Percentiles rank a stretch among this genome's conserved stretches.
phyloP scores from a whole-genome alignment of 1,139 yeast genomes.

The Kazachstania sp. region DNA sequence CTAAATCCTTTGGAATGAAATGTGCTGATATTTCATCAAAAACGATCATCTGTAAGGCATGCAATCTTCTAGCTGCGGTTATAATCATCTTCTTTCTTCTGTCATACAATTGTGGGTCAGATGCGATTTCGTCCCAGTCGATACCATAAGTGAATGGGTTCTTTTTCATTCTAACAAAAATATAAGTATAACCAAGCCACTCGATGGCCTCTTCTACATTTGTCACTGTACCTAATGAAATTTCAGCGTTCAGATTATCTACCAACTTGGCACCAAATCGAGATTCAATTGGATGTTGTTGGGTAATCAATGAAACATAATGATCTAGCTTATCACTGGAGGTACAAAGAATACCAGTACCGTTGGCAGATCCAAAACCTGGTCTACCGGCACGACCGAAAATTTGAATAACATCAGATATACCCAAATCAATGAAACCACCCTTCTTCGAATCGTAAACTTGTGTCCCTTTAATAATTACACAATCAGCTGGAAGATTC shows the following conservation, averaged over 20 bases:
- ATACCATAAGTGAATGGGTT: slow-evolving; percentile 94
- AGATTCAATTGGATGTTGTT: slow-evolving; percentile 96
- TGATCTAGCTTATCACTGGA: slow-evolving; percentile 75
- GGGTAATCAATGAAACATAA: slow-evolving; percentile 77
- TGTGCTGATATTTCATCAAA: slow-evolving; percentile 80
- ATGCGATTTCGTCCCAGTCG: slow-evolving; percentile 73
- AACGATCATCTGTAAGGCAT: slow-evolving; percentile 82
- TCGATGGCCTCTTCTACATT: slow-evolving; percentile 90
- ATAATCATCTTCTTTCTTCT: slow-evolving; percentile 68
- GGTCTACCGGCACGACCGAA: slow-evolving; percentile 99
- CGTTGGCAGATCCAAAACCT: slow-evolving; percentile 74
- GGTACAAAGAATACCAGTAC: slow-evolving; percentile 88
- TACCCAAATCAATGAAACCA: slow-evolving; percentile 87
- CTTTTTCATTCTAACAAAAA: slow-evolving; percentile 89
- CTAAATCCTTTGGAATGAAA: slow-evolving; percentile 78
- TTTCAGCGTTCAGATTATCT: slow-evolving; percentile 93
- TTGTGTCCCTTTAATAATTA: slow-evolving; percentile 91
- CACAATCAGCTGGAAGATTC: slow-evolving; percentile 95
- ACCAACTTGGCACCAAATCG: slow-evolving; percentile 66
- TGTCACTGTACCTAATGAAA: slow-evolving; percentile 89
- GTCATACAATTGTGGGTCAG: slow-evolving; percentile 73
- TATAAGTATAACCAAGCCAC: slow-evolving; percentile 94
- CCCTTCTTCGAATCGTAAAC: slow-evolving; percentile 93
- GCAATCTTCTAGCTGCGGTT: slow-evolving; percentile 74
- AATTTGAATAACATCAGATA: slow-evolving; percentile 93